These are phyloP conservation scores for Cryptococcus wingfieldii DNA, from an alignment of 1,284 basidiomycete species.

Conservation along the genomic window DNA sequence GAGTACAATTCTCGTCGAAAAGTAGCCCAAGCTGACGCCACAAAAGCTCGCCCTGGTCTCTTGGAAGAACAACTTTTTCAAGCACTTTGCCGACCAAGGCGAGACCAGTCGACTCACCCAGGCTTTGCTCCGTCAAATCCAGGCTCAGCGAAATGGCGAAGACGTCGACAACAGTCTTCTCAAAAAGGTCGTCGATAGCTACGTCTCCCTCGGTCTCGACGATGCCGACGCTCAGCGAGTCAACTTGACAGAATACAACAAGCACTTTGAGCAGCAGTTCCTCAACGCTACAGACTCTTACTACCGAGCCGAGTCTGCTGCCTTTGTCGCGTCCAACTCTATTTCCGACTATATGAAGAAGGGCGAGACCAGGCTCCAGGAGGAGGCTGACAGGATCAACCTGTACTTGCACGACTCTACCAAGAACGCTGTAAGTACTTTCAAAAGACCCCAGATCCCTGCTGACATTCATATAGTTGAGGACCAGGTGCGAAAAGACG, in stretches of 20 bases:
- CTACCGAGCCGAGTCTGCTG: constrained; percentile 85
- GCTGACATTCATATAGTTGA: constrained; percentile 52
- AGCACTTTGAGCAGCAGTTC: constrained; percentile 87
- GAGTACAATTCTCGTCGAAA: constrained; percentile 43
- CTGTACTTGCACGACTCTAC: constrained; percentile 88
- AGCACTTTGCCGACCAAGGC: constrained; percentile 61
- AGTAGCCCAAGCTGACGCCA: neutral
- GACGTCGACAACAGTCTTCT: constrained; percentile 87
- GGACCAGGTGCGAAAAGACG: constrained; percentile 86
- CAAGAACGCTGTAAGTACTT: constrained; percentile 59
- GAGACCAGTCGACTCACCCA: constrained; percentile 73
- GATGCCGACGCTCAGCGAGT: constrained; percentile 60
- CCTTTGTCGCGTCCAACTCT: constrained; percentile 83
- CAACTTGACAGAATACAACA: constrained; percentile 83
- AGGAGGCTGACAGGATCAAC: constrained; percentile 95
- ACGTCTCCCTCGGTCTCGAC: constrained; percentile 93
- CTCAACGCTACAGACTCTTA: constrained; percentile 82
- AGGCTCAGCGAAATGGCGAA: constrained; percentile 91
- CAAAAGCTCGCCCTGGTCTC: constrained; percentile 83
- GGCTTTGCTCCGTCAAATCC: constrained; percentile 83
- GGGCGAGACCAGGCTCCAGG: constrained; percentile 83
- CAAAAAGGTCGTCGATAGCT: constrained; percentile 94
- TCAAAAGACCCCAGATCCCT: neutral
- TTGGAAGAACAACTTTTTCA: constrained; percentile 92
- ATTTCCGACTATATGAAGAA: constrained; percentile 97